phyloP scores from a whole-genome alignment of 169 alveolate genomes.

The Theileria parva region DNA sequence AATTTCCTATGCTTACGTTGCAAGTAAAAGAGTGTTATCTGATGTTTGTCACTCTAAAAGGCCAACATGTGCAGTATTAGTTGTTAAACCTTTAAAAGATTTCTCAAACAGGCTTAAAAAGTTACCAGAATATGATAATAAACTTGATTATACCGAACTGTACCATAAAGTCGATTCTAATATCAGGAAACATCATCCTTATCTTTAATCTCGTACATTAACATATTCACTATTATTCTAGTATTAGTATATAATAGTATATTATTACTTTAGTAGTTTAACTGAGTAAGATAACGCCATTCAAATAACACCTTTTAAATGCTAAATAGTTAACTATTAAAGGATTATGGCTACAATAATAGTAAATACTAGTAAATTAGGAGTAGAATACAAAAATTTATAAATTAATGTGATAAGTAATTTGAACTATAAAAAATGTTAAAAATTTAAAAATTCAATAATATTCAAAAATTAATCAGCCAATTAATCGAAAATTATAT shows the following conservation, averaged over 20 bases:
- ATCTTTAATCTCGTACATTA: conserved; percentile 27
- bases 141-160: conserved; percentile 63
- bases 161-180: conserved; percentile 66
- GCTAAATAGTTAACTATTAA: too few relatives aligned
- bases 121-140: conserved; percentile 28
- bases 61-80: conserved; percentile 92
- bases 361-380: too few relatives aligned
- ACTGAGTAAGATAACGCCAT: too few relatives aligned
- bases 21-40: conserved; percentile 89
- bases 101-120: conserved; percentile 25
- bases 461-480: too few relatives aligned
- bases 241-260: not conserved
- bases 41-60: conserved; percentile 91
- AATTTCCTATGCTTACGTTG: conserved; percentile 90
- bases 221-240: not conserved
- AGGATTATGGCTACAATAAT: too few relatives aligned
- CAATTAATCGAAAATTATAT: too few relatives aligned
- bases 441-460: too few relatives aligned
- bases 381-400: too few relatives aligned
- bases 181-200: conserved; percentile 69
- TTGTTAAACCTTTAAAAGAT: conserved; percentile 74
- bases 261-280: not conserved
- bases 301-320: too few relatives aligned
- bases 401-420: too few relatives aligned
- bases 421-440: too few relatives aligned